Base-by-base conservation (phyloP, 805 yeast genomes). In the Priceomyces haplophilus region DNA sequence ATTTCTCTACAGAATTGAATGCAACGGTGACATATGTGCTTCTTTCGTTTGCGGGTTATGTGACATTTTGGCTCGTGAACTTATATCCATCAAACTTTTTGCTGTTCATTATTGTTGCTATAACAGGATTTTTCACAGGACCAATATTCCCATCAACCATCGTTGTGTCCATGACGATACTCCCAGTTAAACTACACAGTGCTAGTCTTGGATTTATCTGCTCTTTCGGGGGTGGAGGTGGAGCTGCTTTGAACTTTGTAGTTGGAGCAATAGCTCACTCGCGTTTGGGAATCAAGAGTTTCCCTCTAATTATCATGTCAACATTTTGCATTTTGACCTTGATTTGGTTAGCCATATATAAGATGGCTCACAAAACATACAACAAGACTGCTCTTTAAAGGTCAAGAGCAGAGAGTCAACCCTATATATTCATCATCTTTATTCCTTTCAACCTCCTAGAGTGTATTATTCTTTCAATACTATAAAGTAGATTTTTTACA, bases 191-290 rank as follows among this genome's bases (percentile, higher is more conserved):
- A 32, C 63, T 75, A 40, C 85, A 84, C 41, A 76, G 85, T 7
- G 62, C 79, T 13, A 90, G 88, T 1, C 73, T 88, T 7, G 90
- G 95, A 0, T 69, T 85, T 41, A 78, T 84, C 16, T 81, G 89
- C 43, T 89, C 93, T 0, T 57, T 86, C 46, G 95, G 95, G 5
- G 90, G 93, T 3, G 79, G 83, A 12, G 96, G 95, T 1, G 85
- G 85, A n/a, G 91, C 95, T 0, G 72, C 78, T 0, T 48, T 86
- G 5, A 93, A 95, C 1, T 83, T 80, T 48, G 41, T 79, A 2
- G 71, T 82, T 29, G 95, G 95, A 0, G 37, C 62, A 3, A 49
- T 69, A 3, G 73, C 75, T 1, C 61, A 68, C 38, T 64, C 67
- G 41, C 52, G 49, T 12, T 40, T 59, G 11, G 75, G 73, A 0